These are phyloP conservation scores for Wickerhamiella shivajii DNA, from an alignment of 805 yeast genomes.

Conservation along the genomic window DNA sequence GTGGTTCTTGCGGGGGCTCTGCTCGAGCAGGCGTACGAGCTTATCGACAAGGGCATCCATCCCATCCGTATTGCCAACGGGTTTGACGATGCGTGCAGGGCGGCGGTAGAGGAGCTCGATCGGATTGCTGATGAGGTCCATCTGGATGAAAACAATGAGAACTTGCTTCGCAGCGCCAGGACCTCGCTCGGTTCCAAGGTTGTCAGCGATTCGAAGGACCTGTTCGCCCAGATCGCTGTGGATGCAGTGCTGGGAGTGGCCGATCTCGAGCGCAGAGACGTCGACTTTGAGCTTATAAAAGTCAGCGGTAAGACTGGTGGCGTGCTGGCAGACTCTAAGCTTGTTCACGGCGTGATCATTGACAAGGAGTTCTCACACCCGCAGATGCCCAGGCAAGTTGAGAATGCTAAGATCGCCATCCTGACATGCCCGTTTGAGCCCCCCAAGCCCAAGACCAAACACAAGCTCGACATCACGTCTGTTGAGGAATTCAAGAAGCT, in stretches of 20 bases:
- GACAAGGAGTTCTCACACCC: conserved; percentile 98
- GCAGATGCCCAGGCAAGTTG: conserved; percentile 79
- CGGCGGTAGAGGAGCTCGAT: conserved; percentile 71
- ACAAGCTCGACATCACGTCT: conserved; percentile 81
- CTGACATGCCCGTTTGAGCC: conserved; percentile 99
- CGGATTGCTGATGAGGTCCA: conserved; percentile 52
- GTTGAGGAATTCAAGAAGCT: conserved; percentile 86
- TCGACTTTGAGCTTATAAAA: conserved; percentile 90
- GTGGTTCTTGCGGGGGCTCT: conserved; percentile 92
- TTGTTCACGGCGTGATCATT: conserved; percentile 81
- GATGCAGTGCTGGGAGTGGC: conserved; percentile 89
- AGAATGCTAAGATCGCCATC: conserved; percentile 80
- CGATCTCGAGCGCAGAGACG: conserved; percentile 83
- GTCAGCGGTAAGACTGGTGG: conserved; percentile 96
- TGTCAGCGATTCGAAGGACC: conserved; percentile 84
- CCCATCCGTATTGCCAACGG: conserved; percentile 96
- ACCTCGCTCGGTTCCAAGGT: conserved; percentile 92
- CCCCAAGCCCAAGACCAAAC: conserved; percentile 98
- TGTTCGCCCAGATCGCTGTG: conserved; percentile 93
- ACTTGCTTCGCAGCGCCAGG: conserved; percentile 78
- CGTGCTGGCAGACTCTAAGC: conserved; percentile 64
- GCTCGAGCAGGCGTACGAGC: conserved; percentile 83
- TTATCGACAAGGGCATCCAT: conserved; percentile 93
- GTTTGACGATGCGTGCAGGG: conserved; percentile 89
- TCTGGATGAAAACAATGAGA: conserved; percentile 30